Conservation (phyloP, 1,139 yeast species). For the Geotrichum bryndzae region DNA sequence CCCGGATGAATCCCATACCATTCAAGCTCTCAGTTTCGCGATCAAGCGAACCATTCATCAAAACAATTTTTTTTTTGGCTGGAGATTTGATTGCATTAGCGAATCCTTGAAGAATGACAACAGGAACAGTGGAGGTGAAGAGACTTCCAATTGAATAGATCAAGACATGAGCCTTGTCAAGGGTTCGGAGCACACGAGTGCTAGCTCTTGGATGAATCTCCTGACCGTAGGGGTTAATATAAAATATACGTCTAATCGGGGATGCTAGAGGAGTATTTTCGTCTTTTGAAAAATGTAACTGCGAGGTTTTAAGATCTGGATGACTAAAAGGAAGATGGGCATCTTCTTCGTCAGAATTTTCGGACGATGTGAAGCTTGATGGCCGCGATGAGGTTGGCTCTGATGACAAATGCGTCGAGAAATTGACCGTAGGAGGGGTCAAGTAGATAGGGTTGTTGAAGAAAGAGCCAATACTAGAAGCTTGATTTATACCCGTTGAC, state of each 20-base stretch:
- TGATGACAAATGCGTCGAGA: neutral
- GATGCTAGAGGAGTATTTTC: constrained; percentile 55
- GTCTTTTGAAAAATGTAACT: constrained; percentile 55
- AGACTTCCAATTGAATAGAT: constrained; percentile 82
- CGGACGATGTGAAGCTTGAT: neutral
- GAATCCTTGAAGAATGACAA: constrained; percentile 65
- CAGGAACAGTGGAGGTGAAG: constrained; percentile 80
- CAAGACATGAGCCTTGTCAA: constrained; percentile 46
- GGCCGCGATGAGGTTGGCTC: neutral
- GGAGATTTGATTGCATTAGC: constrained; percentile 46
- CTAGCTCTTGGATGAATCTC: constrained; percentile 79
- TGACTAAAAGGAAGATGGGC: constrained; percentile 72
- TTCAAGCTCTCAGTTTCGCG: constrained; percentile 68
- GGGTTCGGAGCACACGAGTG: constrained; percentile 50
- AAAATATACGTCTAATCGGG: constrained; percentile 67
- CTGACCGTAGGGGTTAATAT: constrained; percentile 83
- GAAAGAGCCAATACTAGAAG: neutral
- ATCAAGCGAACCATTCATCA: constrained; percentile 68
- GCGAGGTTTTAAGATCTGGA: constrained; percentile 71
- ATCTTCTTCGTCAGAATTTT: constrained; percentile 43
- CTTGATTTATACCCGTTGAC: neutral
- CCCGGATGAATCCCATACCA: constrained; percentile 52
- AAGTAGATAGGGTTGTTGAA: neutral
- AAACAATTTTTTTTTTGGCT: constrained; percentile 33
- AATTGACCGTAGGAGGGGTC: constrained; percentile 3